phyloP scores from a whole-genome alignment of 495 filamentous ascomycete species.

The Chaetomidium leptoderma region DNA sequence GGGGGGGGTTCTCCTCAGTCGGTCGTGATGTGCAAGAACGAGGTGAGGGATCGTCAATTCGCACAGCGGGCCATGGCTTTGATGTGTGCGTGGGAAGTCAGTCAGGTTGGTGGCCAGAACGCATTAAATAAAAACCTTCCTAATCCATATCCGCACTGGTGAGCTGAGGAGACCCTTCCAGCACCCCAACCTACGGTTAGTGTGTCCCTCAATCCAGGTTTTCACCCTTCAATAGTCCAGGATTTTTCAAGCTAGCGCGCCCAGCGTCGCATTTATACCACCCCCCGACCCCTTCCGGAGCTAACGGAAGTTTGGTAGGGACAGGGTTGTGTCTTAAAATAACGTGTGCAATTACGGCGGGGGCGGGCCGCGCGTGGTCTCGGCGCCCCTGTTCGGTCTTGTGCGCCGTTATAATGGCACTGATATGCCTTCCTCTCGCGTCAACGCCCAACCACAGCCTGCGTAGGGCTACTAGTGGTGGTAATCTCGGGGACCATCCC shows the following conservation, averaged over 20 bases:
- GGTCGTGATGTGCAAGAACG: background rate
- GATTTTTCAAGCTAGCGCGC: constrained; percentile 17
- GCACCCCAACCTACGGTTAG: constrained; percentile 11
- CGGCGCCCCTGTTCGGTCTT: background rate
- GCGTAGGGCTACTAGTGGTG: background rate
- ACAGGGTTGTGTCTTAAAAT: constrained; percentile 16
- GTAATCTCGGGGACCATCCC: too few species aligned
- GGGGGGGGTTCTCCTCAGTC: background rate
- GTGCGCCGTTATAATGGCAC: background rate
- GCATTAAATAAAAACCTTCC: constrained; percentile 13
- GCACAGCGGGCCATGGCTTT: background rate
- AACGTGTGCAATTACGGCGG: constrained; percentile 10
- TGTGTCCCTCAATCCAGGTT: constrained; percentile 17
- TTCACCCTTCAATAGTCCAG: constrained; percentile 21
- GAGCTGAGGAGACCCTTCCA: constrained; percentile 7
- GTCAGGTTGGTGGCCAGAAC: background rate
- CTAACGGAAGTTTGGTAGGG: background rate
- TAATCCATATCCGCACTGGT: constrained; percentile 3
- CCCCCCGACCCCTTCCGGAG: constrained; percentile 8
- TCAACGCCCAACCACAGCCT: background rate
- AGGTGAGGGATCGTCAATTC: background rate
- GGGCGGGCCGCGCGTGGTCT: constrained; percentile 9
- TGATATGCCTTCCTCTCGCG: background rate
- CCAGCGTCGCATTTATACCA: constrained; percentile 17
- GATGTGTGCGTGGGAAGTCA: background rate